A percentile compares a stretch with the other conserved stretches of the same genome.
Evolutionary conservation across 306 rosid genomes (phyloP).

Genomic region (Potentilla sterilis): DNA sequence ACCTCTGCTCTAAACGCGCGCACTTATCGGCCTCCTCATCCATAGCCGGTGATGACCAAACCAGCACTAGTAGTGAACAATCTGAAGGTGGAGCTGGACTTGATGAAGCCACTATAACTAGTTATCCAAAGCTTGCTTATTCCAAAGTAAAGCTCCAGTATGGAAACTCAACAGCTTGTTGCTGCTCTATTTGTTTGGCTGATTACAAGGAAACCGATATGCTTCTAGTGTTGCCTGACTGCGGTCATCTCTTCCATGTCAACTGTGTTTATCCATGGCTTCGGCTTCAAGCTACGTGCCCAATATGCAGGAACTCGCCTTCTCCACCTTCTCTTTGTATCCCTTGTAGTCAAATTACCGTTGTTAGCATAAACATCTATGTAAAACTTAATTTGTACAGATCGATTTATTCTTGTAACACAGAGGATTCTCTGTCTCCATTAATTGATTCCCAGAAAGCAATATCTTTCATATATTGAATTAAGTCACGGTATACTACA

Average conservation of each 20-base stretch:
- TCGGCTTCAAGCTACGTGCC: conserved; percentile 45
- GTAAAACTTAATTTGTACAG: not conserved
- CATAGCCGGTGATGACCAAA: not conserved
- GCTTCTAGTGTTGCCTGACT: conserved; percentile 44
- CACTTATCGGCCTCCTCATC: not conserved
- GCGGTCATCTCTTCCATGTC: conserved; percentile 58
- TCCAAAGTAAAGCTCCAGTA: conserved; percentile 34
- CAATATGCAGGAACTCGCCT: conserved; percentile 41
- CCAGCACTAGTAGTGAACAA: not conserved
- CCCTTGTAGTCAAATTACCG: not conserved
- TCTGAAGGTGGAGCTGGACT: conserved; percentile 8
- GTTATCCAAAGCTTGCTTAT: conserved; percentile 33
- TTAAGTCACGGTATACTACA: not conserved
- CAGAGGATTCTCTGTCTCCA: conserved; percentile 1
- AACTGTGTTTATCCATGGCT: conserved; percentile 60
- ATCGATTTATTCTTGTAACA: not conserved
- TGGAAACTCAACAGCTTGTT: conserved; percentile 8
- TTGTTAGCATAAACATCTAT: not conserved
- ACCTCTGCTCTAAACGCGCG: not conserved
- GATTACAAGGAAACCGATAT: conserved; percentile 52
- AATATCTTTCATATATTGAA: too few relatives aligned
- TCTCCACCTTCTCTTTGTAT: not conserved
- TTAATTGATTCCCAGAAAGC: not conserved
- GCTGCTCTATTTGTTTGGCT: conserved; percentile 52
- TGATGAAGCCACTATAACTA: conserved; percentile 19